Conservation (phyloP, 495 filamentous ascomycete genomes). For the Hypoxylon subgilvum region DNA sequence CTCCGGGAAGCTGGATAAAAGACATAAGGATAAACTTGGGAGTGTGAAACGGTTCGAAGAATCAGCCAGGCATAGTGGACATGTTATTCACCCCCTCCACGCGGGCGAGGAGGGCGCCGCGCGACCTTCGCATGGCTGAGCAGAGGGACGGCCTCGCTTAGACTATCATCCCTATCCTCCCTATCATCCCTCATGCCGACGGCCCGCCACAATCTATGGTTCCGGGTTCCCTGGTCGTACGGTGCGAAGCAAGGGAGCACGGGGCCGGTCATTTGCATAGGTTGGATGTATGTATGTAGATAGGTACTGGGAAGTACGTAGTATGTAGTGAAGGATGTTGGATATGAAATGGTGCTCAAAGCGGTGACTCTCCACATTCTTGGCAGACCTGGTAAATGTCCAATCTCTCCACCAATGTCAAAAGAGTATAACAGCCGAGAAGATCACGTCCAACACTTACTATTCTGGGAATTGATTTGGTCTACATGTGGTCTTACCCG, state of each 20-base stretch:
- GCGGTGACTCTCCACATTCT: slow-evolving; percentile 32
- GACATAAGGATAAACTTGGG: slow-evolving; percentile 31
- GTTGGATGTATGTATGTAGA: background rate
- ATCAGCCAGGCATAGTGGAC: slow-evolving; percentile 6
- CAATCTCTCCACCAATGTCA: slow-evolving; percentile 33
- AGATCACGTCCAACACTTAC: slow-evolving; percentile 28
- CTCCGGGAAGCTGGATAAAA: slow-evolving; percentile 30
- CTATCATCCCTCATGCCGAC: slow-evolving; percentile 23
- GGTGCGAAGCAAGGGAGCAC: slow-evolving; percentile 28
- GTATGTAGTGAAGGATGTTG: slow-evolving; percentile 6
- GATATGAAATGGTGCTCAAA: slow-evolving; percentile 31
- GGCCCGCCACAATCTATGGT: slow-evolving; percentile 32
- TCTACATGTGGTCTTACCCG: slow-evolving; percentile 26
- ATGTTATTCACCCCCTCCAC: background rate
- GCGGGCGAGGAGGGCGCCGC: slow-evolving; percentile 9
- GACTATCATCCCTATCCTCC: background rate
- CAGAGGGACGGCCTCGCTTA: slow-evolving; percentile 20
- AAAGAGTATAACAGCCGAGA: slow-evolving; percentile 31
- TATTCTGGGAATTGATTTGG: slow-evolving; percentile 11
- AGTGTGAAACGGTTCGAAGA: slow-evolving; percentile 12
- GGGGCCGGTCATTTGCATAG: slow-evolving; percentile 1
- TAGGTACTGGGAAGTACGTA: background rate
- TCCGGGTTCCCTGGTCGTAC: slow-evolving; percentile 24
- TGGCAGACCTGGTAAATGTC: slow-evolving; percentile 26
- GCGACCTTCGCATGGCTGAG: slow-evolving; percentile 15